phyloP scores from a whole-genome alignment of 2,329 filamentous ascomycete genomes.

The Cladophialophora carrionii region DNA sequence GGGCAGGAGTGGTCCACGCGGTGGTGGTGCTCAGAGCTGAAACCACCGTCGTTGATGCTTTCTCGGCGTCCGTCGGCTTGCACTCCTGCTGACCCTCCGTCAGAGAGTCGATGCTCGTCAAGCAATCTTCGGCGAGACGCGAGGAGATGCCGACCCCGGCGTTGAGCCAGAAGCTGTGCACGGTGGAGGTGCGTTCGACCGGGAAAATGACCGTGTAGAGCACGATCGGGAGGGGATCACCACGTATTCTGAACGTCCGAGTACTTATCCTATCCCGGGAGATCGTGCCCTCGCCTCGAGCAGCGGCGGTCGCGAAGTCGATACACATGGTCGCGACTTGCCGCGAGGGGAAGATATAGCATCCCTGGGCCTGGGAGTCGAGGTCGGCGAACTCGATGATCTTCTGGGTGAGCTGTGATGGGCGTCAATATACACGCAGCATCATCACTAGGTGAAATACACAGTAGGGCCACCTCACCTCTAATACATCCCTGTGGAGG shows the following conservation, averaged over 20 bases:
- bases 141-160: constrained; percentile 32
- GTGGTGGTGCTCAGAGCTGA: too few species aligned
- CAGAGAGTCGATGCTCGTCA: constrained; percentile 21
- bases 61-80: neutral
- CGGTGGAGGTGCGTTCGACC: neutral
- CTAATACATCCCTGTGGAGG: constrained; percentile 24
- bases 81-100: constrained; percentile 11
- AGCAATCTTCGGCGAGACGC: constrained; percentile 25
- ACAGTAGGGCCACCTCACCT: constrained; percentile 8
- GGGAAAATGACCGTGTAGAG: constrained; percentile 31
- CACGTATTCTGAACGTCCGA: constrained; percentile 16
- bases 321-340: constrained; percentile 19
- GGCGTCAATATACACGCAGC: neutral
- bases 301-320: constrained; percentile 20
- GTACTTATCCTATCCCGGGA: constrained; percentile 14
- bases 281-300: constrained; percentile 7
- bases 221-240: neutral
- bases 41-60: too few species aligned
- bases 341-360: constrained; percentile 21
- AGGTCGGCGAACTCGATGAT: constrained; percentile 12
- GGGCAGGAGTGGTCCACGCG: constrained; percentile 4
- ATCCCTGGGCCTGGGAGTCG: constrained; percentile 15
- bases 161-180: constrained; percentile 27
- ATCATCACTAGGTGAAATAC: neutral
- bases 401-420: constrained; percentile 21